Evolutionary conservation across 257 asterid genomes (phyloP).

Genomic region (Solanum etuberosum): DNA sequence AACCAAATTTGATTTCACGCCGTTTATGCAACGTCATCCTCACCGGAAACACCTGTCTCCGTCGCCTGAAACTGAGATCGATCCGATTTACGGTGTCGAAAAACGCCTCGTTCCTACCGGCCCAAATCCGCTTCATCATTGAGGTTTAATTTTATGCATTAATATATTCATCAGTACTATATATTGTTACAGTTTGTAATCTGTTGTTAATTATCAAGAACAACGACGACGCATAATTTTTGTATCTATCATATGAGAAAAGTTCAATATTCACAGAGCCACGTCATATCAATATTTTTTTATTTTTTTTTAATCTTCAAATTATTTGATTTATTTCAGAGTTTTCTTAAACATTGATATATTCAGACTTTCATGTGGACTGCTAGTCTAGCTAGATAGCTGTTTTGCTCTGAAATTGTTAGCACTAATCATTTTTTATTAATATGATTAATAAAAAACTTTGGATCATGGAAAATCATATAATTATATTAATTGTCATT

Average conservation of each 20-base stretch:
- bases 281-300: not conserved
- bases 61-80: slow-evolving; percentile 24
- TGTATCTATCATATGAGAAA: slow-evolving; percentile 1
- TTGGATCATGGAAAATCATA: not conserved
- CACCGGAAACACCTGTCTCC: slow-evolving; percentile 8
- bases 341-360: not conserved
- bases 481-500: not conserved
- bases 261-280: not conserved
- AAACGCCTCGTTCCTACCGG: slow-evolving; percentile 80
- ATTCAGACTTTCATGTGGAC: not conserved
- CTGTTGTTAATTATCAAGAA: not conserved
- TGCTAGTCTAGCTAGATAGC: not conserved
- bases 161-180: not conserved
- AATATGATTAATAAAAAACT: not conserved
- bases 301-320: not conserved
- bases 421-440: not conserved
- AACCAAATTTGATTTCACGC: slow-evolving; percentile 38
- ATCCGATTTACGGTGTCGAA: slow-evolving; percentile 58
- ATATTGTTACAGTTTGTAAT: not conserved
- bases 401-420: not conserved
- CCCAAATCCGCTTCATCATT: slow-evolving; percentile 90
- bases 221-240: not conserved
- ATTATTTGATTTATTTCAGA: not conserved
- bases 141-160: not conserved
- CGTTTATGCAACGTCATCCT: slow-evolving; percentile 25